Evolutionary conservation across 2,329 filamentous ascomycete genomes (phyloP).

Genomic region (Xylariaceae sp.): DNA sequence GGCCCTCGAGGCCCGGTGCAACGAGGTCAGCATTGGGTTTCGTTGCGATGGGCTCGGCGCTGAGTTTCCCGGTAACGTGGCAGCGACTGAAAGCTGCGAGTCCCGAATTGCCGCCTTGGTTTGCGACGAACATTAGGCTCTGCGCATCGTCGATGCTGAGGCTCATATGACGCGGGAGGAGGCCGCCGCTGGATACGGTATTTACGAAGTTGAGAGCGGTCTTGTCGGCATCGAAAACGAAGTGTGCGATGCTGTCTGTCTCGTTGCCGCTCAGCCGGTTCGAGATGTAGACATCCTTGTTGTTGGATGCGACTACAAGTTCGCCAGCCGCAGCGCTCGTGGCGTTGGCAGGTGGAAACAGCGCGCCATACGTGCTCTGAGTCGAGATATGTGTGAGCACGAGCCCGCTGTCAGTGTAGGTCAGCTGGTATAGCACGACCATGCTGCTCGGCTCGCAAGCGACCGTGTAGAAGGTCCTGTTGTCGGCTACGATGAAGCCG

Average conservation of each 20-base stretch:
- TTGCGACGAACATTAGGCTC: slow-evolving; percentile 51
- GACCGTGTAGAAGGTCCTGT: slow-evolving; percentile 53
- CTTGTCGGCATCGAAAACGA: slow-evolving; percentile 40
- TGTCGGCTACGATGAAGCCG: slow-evolving; percentile 48
- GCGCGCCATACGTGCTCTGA: slow-evolving; percentile 49
- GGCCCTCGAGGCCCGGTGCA: slow-evolving; percentile 20
- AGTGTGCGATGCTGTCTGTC: slow-evolving; percentile 56
- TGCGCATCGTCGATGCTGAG: slow-evolving; percentile 41
- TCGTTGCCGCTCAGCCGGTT: slow-evolving; percentile 55
- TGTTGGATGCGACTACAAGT: slow-evolving; percentile 49
- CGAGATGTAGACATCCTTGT: slow-evolving; percentile 55
- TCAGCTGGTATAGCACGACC: slow-evolving; percentile 50
- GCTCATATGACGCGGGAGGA: slow-evolving; percentile 55
- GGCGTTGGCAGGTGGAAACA: slow-evolving; percentile 43
- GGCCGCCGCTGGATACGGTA: slow-evolving; percentile 34
- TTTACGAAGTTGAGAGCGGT: slow-evolving; percentile 28
- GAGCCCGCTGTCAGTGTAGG: slow-evolving; percentile 45
- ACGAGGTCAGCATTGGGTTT: slow-evolving; percentile 25
- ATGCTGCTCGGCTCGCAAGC: slow-evolving; percentile 54
- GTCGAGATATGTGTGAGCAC: slow-evolving; percentile 45
- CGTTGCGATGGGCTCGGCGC: slow-evolving; percentile 30
- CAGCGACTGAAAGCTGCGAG: slow-evolving; percentile 47
- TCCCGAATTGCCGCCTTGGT: slow-evolving; percentile 50
- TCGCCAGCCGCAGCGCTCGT: slow-evolving; percentile 52
- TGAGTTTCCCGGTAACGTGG: slow-evolving; percentile 28